Conservation (phyloP, 148 eudicot species). For the Fagopyrum esculentum region DNA sequence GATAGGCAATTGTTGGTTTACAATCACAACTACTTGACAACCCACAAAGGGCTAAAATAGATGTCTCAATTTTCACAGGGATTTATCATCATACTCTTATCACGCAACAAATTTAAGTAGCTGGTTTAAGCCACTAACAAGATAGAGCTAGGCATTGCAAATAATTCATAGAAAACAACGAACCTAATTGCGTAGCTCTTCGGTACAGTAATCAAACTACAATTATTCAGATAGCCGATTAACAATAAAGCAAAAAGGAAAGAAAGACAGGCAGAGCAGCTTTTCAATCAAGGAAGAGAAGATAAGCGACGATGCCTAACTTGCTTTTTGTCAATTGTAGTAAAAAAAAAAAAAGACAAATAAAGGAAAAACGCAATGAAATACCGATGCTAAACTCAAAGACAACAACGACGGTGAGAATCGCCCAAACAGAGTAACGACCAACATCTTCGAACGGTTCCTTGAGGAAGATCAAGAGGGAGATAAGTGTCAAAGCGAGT, state of each 20-base stretch:
- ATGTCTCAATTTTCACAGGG: neutral
- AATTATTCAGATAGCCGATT: neutral
- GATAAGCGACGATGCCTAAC: neutral
- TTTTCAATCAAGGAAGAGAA: neutral
- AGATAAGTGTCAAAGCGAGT: constrained; percentile 55
- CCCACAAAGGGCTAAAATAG: neutral
- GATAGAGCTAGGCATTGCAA: neutral
- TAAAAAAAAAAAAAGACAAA: neutral
- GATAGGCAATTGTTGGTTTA: neutral
- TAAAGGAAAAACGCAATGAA: neutral
- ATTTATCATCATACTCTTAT: neutral
- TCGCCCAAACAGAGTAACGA: constrained; percentile 79
- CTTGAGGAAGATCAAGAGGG: constrained; percentile 63
- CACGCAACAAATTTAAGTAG: neutral
- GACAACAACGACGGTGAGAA: constrained; percentile 87
- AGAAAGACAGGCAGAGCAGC: neutral
- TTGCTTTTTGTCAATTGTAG: too few species aligned
- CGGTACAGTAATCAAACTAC: neutral
- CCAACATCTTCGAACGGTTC: constrained; percentile 56
- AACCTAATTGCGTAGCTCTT: neutral
- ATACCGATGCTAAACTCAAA: constrained; percentile 93
- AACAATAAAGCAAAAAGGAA: neutral
- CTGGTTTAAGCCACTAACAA: too few species aligned
- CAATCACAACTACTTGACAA: neutral
- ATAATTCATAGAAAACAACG: neutral